Percentiles rank a stretch among this genome's conserved stretches.
These are phyloP conservation scores for Suillus subluteus DNA, from an alignment of 768 basidiomycete genomes.

Conservation along the genomic window DNA sequence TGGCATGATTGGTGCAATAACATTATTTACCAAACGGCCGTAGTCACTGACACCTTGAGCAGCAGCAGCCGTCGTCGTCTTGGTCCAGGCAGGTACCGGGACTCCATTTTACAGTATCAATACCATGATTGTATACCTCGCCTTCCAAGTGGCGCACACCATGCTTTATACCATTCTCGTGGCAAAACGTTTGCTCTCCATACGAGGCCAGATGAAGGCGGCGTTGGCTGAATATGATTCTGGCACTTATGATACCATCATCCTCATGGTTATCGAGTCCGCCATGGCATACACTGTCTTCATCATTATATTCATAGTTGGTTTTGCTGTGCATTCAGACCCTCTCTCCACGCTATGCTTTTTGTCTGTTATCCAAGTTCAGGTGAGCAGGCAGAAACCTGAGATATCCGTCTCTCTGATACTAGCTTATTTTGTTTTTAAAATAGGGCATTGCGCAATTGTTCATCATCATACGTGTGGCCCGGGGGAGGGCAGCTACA, in stretches of 20 bases:
- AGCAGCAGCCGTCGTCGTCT: background rate
- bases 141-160: background rate
- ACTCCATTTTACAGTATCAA: background rate
- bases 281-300: background rate
- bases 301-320: background rate
- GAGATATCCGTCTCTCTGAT: background rate
- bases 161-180: slow-evolving; percentile 1
- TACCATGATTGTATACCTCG: background rate
- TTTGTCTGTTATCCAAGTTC: background rate
- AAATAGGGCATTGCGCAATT: background rate
- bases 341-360: background rate
- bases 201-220: background rate
- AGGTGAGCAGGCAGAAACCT: background rate
- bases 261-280: slow-evolving; percentile 1
- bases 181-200: background rate
- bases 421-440: background rate
- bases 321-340: background rate
- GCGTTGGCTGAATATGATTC: background rate
- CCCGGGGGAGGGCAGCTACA: slow-evolving; percentile 1
- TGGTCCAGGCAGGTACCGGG: background rate
- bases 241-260: background rate
- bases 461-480: background rate
- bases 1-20: background rate
- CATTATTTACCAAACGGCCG: background rate
- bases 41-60: background rate